Conservation (phyloP, 1,139 yeast species). For the Sugiyamaella castrensis region DNA sequence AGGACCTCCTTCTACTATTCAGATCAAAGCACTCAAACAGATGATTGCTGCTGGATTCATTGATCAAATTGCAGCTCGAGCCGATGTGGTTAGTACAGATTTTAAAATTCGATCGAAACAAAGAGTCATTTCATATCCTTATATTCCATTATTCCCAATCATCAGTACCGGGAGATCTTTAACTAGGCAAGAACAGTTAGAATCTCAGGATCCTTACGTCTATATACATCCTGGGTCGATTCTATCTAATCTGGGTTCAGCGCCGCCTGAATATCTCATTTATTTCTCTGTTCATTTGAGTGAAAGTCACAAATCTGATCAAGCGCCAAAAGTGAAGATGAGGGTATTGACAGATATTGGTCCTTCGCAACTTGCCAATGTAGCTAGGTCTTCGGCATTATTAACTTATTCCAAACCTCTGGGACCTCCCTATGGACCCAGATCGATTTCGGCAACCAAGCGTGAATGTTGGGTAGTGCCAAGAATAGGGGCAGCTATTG, state of each 20-base stretch:
- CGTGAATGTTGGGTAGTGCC: conserved; percentile 92
- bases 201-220: conserved; percentile 47
- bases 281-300: conserved; percentile 59
- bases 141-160: conserved; percentile 63
- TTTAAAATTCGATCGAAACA: conserved; percentile 40
- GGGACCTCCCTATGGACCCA: conserved; percentile 87
- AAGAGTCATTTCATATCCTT: conserved; percentile 65
- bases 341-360: conserved; percentile 71
- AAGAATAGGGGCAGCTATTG: conserved; percentile 78
- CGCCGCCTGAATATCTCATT: conserved; percentile 74
- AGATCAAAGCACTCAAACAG: conserved; percentile 78
- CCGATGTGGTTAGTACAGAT: conserved; percentile 70
- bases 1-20: conserved; percentile 64
- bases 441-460: conserved; percentile 52
- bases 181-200: conserved; percentile 30
- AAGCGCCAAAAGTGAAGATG: conserved; percentile 50
- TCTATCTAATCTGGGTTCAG: conserved; percentile 51
- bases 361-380: conserved; percentile 71
- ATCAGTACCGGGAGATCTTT: conserved; percentile 19
- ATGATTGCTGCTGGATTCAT: conserved; percentile 90
- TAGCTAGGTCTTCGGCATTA: conserved; percentile 69
- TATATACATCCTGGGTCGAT: conserved; percentile 81
- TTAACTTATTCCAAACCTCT: conserved; percentile 86
- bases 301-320: conserved; percentile 41
- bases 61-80: conserved; percentile 85